phyloP scores from a whole-genome alignment of 2,329 filamentous ascomycete genomes.

The Madurella fahalii region DNA sequence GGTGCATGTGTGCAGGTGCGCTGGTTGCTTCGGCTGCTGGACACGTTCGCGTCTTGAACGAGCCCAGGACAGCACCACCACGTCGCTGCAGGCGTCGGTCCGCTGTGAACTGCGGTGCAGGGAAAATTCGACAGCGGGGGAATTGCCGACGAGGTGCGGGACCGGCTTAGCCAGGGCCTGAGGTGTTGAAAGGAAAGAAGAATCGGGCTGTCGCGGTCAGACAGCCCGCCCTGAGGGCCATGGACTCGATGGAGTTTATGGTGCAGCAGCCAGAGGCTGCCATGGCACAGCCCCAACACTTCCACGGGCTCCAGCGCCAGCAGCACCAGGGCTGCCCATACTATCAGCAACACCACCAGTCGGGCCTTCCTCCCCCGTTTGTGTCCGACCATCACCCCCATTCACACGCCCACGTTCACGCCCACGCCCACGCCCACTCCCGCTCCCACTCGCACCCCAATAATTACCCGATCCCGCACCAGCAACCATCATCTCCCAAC shows the following conservation, averaged over 20 bases:
- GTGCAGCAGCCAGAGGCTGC: constrained; percentile 26
- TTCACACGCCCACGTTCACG: background rate
- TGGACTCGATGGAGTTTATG: constrained; percentile 34
- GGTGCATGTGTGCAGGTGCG: too few species aligned
- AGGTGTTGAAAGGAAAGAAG: background rate
- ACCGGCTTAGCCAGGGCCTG: background rate
- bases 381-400: background rate
- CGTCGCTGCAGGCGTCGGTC: constrained; percentile 1
- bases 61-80: background rate
- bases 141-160: background rate
- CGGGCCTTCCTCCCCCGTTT: constrained; percentile 17
- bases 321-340: constrained; percentile 19
- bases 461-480: constrained; percentile 10
- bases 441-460: constrained; percentile 9
- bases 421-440: too few species aligned
- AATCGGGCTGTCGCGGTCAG: background rate
- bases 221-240: constrained; percentile 9
- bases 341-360: constrained; percentile 15
- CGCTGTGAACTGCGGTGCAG: background rate
- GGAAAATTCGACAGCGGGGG: background rate
- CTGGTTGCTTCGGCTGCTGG: background rate
- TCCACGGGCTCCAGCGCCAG: constrained; percentile 14
- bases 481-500: background rate
- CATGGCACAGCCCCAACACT: constrained; percentile 4
- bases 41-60: background rate